Evolutionary conservation across 129 eudicot species (phyloP).

Genomic region (Chrysanthemum seticuspe): DNA sequence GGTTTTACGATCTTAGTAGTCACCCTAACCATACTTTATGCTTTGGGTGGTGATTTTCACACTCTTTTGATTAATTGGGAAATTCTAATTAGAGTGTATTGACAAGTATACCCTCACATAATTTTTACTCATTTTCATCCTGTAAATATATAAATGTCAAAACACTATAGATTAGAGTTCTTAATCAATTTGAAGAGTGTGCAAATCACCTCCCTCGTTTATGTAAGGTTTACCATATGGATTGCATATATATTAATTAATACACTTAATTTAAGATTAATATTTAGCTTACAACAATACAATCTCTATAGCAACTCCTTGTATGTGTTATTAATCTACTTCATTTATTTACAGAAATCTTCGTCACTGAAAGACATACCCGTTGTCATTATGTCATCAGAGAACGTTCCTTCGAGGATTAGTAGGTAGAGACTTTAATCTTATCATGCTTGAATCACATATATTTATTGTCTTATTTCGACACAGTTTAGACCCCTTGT

Average conservation of each 20-base stretch:
- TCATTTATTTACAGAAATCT: constrained; percentile 56
- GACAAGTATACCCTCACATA: too few species aligned
- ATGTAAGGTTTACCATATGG: too few species aligned
- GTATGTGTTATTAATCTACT: not conserved
- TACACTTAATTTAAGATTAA: not conserved
- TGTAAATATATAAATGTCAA: too few species aligned
- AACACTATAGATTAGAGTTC: too few species aligned
- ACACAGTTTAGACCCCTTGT: not conserved
- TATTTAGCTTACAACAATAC: not conserved
- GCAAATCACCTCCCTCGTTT: too few species aligned
- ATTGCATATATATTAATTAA: too few species aligned
- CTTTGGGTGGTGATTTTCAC: not conserved
- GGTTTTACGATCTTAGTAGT: not conserved
- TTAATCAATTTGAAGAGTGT: too few species aligned
- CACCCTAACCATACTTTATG: not conserved
- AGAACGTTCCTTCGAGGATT: constrained; percentile 88
- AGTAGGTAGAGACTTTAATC: constrained; percentile 50
- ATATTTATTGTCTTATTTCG: not conserved
- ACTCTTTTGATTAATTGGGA: too few species aligned
- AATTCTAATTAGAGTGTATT: too few species aligned
- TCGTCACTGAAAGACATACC: constrained; percentile 76
- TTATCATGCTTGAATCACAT: not conserved
- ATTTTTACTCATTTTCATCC: too few species aligned
- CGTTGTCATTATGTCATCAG: constrained; percentile 97
- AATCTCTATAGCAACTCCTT: too few species aligned